phyloP scores from a whole-genome alignment of 768 basidiomycete species.

The Podaxis sp. region DNA sequence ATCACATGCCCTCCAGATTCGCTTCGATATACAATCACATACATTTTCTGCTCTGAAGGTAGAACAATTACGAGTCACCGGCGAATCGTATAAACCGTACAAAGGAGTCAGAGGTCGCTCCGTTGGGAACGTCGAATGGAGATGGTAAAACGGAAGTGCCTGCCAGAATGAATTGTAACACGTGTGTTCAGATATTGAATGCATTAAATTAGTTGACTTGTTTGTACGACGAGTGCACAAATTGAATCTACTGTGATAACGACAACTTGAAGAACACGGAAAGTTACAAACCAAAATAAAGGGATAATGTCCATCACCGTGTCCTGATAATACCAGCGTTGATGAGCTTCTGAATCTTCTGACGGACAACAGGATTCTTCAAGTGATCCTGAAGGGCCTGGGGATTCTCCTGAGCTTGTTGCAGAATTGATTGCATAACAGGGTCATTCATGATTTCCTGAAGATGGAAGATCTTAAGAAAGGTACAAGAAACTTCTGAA shows the following conservation, averaged over 20 bases:
- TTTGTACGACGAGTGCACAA: background rate
- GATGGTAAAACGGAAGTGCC: constrained; percentile 31
- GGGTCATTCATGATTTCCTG: constrained; percentile 87
- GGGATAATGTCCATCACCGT: constrained; percentile 37
- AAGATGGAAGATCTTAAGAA: background rate
- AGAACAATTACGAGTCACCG: constrained; percentile 75
- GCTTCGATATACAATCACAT: constrained; percentile 66
- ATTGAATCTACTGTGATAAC: constrained; percentile 4
- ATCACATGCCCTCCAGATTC: constrained; percentile 68
- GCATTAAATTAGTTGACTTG: background rate
- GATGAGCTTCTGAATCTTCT: constrained; percentile 86
- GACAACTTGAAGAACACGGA: background rate
- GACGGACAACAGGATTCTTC: constrained; percentile 80
- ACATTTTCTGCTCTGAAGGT: constrained; percentile 81
- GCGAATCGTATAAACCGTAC: constrained; percentile 85
- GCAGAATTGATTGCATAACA: constrained; percentile 90
- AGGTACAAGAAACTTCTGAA: background rate
- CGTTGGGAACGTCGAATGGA: constrained; percentile 68
- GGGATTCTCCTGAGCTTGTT: constrained; percentile 90
- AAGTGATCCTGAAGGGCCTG: constrained; percentile 91
- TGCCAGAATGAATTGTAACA: background rate
- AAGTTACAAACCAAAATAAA: background rate
- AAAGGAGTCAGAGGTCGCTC: constrained; percentile 80
- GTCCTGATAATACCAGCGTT: constrained; percentile 94
- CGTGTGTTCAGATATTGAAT: background rate